Percentiles rank a stretch among this genome's conserved stretches.
These are phyloP conservation scores for Graphilbum fragrans DNA, from an alignment of 2,329 filamentous ascomycete genomes.

Conservation along the genomic window DNA sequence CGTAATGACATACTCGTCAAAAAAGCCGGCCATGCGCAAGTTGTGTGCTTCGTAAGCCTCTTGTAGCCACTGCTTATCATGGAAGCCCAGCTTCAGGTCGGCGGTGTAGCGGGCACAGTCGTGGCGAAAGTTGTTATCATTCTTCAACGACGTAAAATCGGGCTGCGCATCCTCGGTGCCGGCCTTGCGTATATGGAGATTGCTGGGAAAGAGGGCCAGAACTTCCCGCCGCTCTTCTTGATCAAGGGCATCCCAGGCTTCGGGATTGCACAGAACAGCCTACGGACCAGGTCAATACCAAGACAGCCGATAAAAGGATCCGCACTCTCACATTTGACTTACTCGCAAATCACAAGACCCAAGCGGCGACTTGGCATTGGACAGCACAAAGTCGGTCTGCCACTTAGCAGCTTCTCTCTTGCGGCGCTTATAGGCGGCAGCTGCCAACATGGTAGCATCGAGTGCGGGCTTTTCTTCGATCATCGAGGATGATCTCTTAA, in stretches of 20 bases:
- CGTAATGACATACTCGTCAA: slow-evolving; percentile 31
- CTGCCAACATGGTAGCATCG: background rate
- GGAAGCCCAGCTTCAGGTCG: slow-evolving; percentile 32
- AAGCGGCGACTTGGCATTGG: slow-evolving; percentile 22
- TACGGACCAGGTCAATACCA: slow-evolving; percentile 9
- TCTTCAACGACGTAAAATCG: slow-evolving; percentile 21
- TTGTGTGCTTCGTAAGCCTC: slow-evolving; percentile 39
- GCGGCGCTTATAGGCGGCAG: slow-evolving; percentile 1
- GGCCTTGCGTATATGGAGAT: slow-evolving; percentile 17
- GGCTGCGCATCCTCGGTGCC: slow-evolving; percentile 21
- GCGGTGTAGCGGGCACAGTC: slow-evolving; percentile 29
- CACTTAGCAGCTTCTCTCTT: slow-evolving; percentile 12
- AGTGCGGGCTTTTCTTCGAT: background rate
- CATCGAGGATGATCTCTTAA: background rate
- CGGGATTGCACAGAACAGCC: slow-evolving; percentile 23
- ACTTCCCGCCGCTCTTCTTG: slow-evolving; percentile 20
- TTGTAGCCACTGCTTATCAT: slow-evolving; percentile 40
- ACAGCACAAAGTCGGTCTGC: slow-evolving; percentile 20
- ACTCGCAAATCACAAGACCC: slow-evolving; percentile 21
- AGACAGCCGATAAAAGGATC: background rate
- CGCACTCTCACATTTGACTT: slow-evolving; percentile 4
- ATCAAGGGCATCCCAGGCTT: slow-evolving; percentile 24
- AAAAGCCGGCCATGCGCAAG: slow-evolving; percentile 34
- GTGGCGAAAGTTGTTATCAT: slow-evolving; percentile 29
- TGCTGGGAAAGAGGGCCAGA: slow-evolving; percentile 23